Evolutionary conservation across 1,139 yeast genomes (phyloP), one percentile per base, ranked within the genome.

Genomic region (Diutina siamensis): DNA sequence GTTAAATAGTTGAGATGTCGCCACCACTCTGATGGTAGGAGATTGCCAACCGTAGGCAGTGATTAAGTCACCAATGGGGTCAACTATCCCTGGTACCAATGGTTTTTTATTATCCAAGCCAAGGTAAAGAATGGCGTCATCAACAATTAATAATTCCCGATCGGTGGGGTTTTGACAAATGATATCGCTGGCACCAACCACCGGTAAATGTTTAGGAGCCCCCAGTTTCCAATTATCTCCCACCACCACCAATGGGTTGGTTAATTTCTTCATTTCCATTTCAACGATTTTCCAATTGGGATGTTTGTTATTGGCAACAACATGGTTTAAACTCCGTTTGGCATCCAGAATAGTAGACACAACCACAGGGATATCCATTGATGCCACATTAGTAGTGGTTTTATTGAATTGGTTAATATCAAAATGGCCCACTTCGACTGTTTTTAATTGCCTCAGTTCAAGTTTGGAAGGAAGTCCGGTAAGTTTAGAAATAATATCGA

Each of bases 31-130:
- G 3, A 38, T 32, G 3, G 15, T n/a, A 12, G 32, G 13, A 9
- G 32, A 12, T n/a, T 8, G 10, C 32, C 20, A 15, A 5, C 31
- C 42, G n/a, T 15, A 25, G 5, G 19, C 32, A 5, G 17, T 21
- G 32, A 18, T 22, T n/a, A 38, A 17, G 15, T 38, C 42, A 8
- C 42, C 42, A 3, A 38, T 20, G 32, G 42, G 42, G 17, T 38
- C 42, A 13, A 38, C 33, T 4, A 38, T 38, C 13, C 42, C 42
- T 3, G 42, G n/a, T n/a, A 38, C 22, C 20, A 17, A 22, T 15
- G 13, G 12, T 13, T 27, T 15, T 4, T 8, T 3, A 8, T 15
- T 15, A 8, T 32, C 33, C n/a, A 22, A n/a, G 20, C 33, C 21
- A 15, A 25, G 9, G 21, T 38, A 38, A 5, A 38, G 42, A 31